These are phyloP conservation scores for Hemileccinum impolitum DNA, from an alignment of 768 basidiomycete genomes.

Conservation along the genomic window DNA sequence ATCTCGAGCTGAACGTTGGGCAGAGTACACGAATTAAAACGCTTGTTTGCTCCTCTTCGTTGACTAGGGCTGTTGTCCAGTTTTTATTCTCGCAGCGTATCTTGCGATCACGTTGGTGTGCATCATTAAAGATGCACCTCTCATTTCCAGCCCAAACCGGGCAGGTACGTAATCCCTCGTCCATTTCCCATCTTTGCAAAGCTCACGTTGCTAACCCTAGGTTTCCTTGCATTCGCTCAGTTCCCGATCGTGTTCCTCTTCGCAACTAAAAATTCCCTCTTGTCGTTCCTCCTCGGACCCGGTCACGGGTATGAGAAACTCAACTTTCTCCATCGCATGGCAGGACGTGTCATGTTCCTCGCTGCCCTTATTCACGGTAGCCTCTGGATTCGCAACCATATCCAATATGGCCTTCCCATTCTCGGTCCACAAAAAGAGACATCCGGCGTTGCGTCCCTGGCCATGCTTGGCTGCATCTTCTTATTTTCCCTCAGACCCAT, in stretches of 20 bases:
- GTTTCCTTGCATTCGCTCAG: conserved; percentile 60
- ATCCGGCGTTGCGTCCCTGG: conserved; percentile 68
- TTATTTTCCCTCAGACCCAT: conserved; percentile 61
- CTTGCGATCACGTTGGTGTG: conserved; percentile 54
- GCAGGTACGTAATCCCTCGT: conserved; percentile 27
- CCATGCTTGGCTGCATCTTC: conserved; percentile 59
- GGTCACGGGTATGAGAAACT: conserved; percentile 52
- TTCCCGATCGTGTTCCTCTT: conserved; percentile 57
- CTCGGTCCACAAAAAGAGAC: conserved; percentile 71
- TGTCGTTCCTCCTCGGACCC: conserved; percentile 43
- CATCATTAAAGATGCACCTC: conserved; percentile 55
- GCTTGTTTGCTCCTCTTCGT: not conserved
- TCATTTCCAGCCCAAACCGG: conserved; percentile 70
- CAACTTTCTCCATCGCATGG: conserved; percentile 62
- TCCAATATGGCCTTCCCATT: conserved; percentile 53
- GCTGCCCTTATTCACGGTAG: conserved; percentile 44
- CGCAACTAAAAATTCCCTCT: conserved; percentile 52
- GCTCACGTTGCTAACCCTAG: conserved; percentile 24
- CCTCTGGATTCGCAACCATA: conserved; percentile 77
- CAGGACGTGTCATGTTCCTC: conserved; percentile 52
- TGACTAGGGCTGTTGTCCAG: conserved; percentile 32
- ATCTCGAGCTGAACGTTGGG: conserved; percentile 49
- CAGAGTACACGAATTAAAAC: conserved; percentile 45
- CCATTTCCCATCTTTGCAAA: not conserved
- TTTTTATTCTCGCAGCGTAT: conserved; percentile 57